These are phyloP conservation scores for Camellia lanceoleosa DNA, from an alignment of 148 eudicot genomes.

Conservation along the genomic window DNA sequence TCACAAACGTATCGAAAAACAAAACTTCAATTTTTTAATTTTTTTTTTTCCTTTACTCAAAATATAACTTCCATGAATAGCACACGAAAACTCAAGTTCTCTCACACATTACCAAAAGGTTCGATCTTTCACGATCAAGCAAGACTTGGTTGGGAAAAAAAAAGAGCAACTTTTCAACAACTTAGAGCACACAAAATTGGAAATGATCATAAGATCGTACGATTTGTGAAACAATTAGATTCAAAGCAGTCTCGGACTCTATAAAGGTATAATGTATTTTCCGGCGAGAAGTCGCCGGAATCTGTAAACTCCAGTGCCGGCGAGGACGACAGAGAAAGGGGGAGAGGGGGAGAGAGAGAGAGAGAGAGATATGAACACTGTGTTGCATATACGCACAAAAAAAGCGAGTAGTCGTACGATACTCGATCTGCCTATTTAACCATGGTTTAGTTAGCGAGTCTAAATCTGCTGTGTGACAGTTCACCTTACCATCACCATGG, in stretches of 20 bases:
- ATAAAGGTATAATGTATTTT: background rate
- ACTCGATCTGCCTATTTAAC: conserved; percentile 2
- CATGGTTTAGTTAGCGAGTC: background rate
- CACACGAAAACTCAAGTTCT: background rate
- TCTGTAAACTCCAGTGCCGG: conserved; percentile 10
- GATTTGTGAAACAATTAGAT: background rate
- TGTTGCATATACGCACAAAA: conserved; percentile 1
- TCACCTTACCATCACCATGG: background rate
- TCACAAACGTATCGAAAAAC: background rate
- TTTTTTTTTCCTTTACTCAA: background rate
- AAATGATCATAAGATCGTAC: background rate
- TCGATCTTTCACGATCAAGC: background rate
- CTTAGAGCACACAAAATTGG: background rate
- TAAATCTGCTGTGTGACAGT: background rate
- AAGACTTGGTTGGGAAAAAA: conserved; percentile 2
- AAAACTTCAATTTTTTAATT: background rate
- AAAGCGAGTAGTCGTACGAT: background rate
- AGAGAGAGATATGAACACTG: background rate
- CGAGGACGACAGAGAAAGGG: background rate
- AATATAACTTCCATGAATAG: conserved; percentile 3
- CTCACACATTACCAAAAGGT: conserved; percentile 10
- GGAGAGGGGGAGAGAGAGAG: background rate
- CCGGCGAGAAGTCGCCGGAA: conserved; percentile 10
- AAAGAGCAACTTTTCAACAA: background rate
- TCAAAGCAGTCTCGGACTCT: background rate